These are phyloP conservation scores for Penicillium desertorum DNA, from an alignment of 495 filamentous ascomycete species.

Conservation along the genomic window DNA sequence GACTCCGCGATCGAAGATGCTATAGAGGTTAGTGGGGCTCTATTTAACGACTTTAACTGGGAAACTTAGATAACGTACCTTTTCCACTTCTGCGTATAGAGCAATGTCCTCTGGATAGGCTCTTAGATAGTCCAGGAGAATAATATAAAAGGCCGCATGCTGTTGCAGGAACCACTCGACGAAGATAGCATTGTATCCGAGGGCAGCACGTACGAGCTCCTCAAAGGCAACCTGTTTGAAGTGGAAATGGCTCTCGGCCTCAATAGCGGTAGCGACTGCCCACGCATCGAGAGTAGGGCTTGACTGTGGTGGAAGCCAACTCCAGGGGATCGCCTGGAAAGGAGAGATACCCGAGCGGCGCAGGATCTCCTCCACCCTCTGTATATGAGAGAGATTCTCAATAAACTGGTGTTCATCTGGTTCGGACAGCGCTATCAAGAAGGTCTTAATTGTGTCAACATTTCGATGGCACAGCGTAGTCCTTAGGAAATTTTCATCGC, in stretches of 20 bases:
- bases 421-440: slow-evolving; percentile 31
- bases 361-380: slow-evolving; percentile 47
- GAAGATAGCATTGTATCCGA: slow-evolving; percentile 35
- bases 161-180: slow-evolving; percentile 47
- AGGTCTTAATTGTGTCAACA: slow-evolving; percentile 32
- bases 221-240: slow-evolving; percentile 44
- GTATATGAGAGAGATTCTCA: slow-evolving; percentile 34
- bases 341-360: slow-evolving; percentile 28
- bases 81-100: slow-evolving; percentile 39
- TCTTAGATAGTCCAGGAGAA: slow-evolving; percentile 36
- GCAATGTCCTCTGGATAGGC: slow-evolving; percentile 37
- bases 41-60: not conserved
- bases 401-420: slow-evolving; percentile 31
- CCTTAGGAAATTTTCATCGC: slow-evolving; percentile 37
- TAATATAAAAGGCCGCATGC: slow-evolving; percentile 40
- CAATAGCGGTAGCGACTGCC: slow-evolving; percentile 37
- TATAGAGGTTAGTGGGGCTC: slow-evolving; percentile 12
- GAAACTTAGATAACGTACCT: slow-evolving; percentile 21
- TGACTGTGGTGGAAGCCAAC: slow-evolving; percentile 38
- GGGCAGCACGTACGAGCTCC: slow-evolving; percentile 40
- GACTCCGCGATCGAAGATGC: slow-evolving; percentile 39
- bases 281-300: slow-evolving; percentile 22
- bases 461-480: slow-evolving; percentile 36
- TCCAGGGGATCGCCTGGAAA: slow-evolving; percentile 34
- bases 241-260: slow-evolving; percentile 45